Evolutionary conservation across 805 yeast genomes (phyloP), one percentile per base, ranked within the genome.

Genomic region (Torulaspora maleeae): DNA sequence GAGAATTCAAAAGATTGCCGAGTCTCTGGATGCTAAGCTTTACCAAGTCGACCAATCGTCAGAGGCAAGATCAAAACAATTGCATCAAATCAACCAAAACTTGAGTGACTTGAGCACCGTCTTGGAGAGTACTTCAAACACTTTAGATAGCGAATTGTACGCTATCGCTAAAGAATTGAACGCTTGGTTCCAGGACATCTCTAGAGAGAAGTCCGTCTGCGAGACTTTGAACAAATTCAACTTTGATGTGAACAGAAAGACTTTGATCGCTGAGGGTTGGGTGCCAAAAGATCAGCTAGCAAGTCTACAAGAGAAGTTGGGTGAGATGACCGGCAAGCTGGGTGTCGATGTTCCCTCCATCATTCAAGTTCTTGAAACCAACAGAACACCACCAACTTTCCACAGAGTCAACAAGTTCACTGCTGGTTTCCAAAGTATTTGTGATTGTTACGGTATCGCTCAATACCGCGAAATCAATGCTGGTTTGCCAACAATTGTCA

Each of bases 401-500:
- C 87, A 82, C 59, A 77, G 76, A 49, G 76, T 82, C 9, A 83
- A 82, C 64, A 82, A 82, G 61, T 79, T 83, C 54, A 83, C 89
- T 3, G 70, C 63, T 8, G 86, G 83, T 1, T 83, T 78, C 69
- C 90, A 83, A 63, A 71, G 73, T 53, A 83, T 83, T 52, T 77
- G 79, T 55, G 89, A 83, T 62, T 84, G 87, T n/a, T 83, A 83
- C 55, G 89, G 89, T 56, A 75, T 82, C 44, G 86, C 88, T 9
- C 79, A 86, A 17, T 83, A 83, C 58, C 79, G 79, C 57, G 90
- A 83, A 63, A 81, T 83, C 9, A 83, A 83, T 56, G 86, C 90
- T 8, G 88, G 87, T 44, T 72, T 83, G 49, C 82, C 90, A 13
- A 79, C 89, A 1, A 74, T 82, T 33, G 80, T 82, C 13, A 83